Base-by-base conservation (phyloP, 2,329 filamentous ascomycete species). In the Aaosphaeria arxii region DNA sequence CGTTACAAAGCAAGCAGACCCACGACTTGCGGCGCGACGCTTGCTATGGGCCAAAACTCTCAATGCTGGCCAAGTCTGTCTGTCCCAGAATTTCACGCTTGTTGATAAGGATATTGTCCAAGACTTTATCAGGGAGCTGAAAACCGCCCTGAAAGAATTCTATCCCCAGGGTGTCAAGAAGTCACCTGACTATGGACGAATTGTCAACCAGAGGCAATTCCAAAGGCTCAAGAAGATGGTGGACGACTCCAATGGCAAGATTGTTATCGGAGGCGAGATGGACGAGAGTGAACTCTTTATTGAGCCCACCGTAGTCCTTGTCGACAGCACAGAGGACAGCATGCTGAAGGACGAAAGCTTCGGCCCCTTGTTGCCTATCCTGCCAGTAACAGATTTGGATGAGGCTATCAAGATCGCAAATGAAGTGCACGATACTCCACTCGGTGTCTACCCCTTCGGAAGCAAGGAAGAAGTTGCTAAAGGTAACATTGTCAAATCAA, bases 51-150 rank as follows among this genome's bases (percentile, higher is more conserved):
- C 86, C 43, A 99, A 97, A 79, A 80, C 83, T 4, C 68, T 90
- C 52, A 94, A 94, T 67, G 87, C 88, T 4, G 94, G 94, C 28
- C 94, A 99, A 73, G 80, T 96, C 55, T 99, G 94, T 70, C 82
- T 96, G 54, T 89, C 86, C 29, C 91, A 96, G 64, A 96, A 97
- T 77, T 96, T 96, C 72, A 85, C 89, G 45, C 79, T 96, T 44
- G 83, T 95, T 30, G 89, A 97, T 66, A 84, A 83, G 57, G 81
- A 84, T 41, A 78, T 92, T 4, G 73, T 92, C 30, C 77, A 84
- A 11, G 75, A 80, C 30, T 89, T 97, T 59, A 75, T 97, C 53
- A 78, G 83, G 46, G 83, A 88, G 63, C 79, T 97, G 62, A 87
- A 88, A 66, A 79, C 77, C 40, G 82, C 84, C 6, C 79, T 88